Evolutionary conservation across 768 basidiomycete species (phyloP), one percentile per base, ranked within the genome.

Genomic region (Mycena vitilis): DNA sequence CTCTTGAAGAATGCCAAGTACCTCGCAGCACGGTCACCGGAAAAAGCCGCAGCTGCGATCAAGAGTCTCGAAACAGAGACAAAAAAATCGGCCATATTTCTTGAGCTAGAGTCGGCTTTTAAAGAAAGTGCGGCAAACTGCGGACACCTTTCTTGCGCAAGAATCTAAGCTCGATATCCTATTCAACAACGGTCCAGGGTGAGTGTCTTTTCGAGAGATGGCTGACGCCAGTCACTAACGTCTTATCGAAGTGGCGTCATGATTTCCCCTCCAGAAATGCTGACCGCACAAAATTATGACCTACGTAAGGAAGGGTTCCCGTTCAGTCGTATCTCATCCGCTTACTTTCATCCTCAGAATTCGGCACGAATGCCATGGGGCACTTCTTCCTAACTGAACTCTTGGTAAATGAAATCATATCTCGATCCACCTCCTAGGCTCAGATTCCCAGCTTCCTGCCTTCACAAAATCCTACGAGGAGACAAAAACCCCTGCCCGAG

Each of bases 151-250:
- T 42, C 25, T 70, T 23, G 30, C 20, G 8, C 44, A 58, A 23
- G 77, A 78, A 54, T 62, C 51, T 13, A 51, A 62, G 59, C 69
- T 77, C 12, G 65, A 75, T 48, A 69, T 77, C 10, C 66, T 77
- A 34, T 74, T 76, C 62, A 78, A 78, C 57, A 78, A 76, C 42
- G 77, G n/a, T n/a, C n/a, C n/a, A n/a, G n/a, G 68, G 76, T 77
- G 34, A 47, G 68, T 57, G 8, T 13, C 10, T 40, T 25, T 16
- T 5, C 8, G 34, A 16, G 34, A 22, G 34, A 15, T 5, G 15
- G 6, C 18, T n/a, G n/a, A n/a, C 7, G 8, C 25, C 34, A 30
- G 5, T 30, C 5, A 34, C 23, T 48, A 0, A 47, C 16, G 3
- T 30, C 11, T 16, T 13, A 40, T 42, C 22, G 25, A 16, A 77